A percentile compares a stretch with the other conserved stretches of the same genome.
These are phyloP conservation scores for Capsella bursapastoris DNA, from an alignment of 345 rosid species.

Conservation along the genomic window DNA sequence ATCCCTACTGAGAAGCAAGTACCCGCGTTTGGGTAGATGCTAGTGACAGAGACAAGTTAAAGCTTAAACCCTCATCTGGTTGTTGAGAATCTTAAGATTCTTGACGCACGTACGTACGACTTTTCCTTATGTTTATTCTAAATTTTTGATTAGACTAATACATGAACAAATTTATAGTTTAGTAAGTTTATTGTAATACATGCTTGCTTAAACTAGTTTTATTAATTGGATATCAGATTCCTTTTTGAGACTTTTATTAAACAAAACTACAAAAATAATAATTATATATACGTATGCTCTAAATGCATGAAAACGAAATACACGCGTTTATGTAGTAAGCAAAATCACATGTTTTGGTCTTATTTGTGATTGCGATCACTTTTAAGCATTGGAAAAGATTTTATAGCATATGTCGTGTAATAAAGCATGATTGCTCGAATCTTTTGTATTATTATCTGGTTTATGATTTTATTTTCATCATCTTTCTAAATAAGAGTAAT, in stretches of 20 bases:
- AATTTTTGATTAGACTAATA: neutral
- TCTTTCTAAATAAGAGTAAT: neutral
- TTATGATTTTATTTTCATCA: neutral
- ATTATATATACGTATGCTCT: neutral
- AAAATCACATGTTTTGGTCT: conserved; percentile 4
- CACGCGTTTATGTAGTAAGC: conserved; percentile 33
- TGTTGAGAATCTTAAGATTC: conserved; percentile 28
- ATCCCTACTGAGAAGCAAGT: conserved; percentile 1
- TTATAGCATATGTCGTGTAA: neutral
- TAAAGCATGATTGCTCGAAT: conserved; percentile 2
- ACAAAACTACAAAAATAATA: neutral
- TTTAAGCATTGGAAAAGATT: neutral
- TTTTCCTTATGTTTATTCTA: neutral
- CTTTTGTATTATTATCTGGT: neutral
- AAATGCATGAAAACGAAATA: conserved; percentile 27
- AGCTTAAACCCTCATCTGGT: conserved; percentile 24
- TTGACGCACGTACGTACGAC: conserved; percentile 32
- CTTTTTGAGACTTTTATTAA: conserved; percentile 8
- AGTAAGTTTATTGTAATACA: neutral
- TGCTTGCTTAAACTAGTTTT: neutral
- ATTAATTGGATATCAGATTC: conserved; percentile 24
- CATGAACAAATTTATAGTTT: neutral
- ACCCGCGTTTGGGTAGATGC: conserved; percentile 24
- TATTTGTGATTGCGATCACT: neutral
- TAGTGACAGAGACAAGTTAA: conserved; percentile 17